Conservation (phyloP, 2,329 filamentous ascomycete genomes). For the Cladosporium sp. region DNA sequence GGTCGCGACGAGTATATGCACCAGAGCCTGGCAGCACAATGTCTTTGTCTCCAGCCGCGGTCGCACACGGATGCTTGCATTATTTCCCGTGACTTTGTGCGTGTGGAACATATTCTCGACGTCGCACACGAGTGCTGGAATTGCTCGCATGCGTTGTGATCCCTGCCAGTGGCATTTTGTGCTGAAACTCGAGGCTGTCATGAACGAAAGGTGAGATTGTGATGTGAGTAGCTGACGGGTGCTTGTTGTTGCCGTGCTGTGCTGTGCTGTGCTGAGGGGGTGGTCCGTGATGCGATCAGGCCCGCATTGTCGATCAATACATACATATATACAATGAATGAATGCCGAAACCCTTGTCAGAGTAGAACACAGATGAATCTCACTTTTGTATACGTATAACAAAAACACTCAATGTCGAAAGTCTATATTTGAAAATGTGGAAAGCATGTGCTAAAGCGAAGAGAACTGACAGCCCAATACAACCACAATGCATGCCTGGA, state of each 20-base stretch:
- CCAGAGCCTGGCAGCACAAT: conserved; percentile 41
- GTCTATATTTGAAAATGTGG: neutral
- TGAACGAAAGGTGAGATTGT: neutral
- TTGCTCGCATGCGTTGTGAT: neutral
- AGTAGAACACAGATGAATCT: neutral
- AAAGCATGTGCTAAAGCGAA: neutral
- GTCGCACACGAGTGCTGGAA: conserved; percentile 46
- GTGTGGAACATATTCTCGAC: conserved; percentile 72
- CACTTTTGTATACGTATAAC: too few relatives aligned
- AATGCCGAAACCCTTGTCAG: too few relatives aligned
- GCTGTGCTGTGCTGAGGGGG: neutral
- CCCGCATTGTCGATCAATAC: neutral
- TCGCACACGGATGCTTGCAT: conserved; percentile 9
- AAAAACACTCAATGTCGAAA: neutral
- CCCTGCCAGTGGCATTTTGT: neutral
- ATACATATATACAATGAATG: neutral
- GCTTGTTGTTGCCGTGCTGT: neutral
- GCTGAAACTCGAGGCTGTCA: neutral
- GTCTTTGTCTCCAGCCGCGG: conserved; percentile 55
- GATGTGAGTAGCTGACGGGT: neutral
- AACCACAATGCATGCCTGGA: neutral
- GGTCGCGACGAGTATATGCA: neutral
- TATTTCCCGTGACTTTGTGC: neutral
- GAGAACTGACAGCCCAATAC: too few relatives aligned
- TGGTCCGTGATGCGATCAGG: neutral